Base-by-base conservation (phyloP, 2,329 filamentous ascomycete species). In the Penicillium sp. region DNA sequence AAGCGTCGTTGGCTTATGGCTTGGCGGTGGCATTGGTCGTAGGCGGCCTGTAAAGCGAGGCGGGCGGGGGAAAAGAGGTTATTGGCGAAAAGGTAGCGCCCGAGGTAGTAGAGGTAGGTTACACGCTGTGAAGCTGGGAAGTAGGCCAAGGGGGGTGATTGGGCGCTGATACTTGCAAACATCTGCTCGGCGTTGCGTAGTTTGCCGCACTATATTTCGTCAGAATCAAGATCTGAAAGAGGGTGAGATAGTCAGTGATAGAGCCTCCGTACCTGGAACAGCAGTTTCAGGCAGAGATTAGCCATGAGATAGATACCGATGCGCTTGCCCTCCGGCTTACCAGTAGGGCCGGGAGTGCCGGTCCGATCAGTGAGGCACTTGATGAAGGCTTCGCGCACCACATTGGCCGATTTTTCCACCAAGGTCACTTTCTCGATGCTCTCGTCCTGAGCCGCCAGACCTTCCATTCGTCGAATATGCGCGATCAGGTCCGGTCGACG, bases 71-170 rank as follows among this genome's bases (percentile, higher is more conserved):
- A 81, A 68, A 88, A 95, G 64, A 95, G 84, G 57, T 83, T 85
- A 66, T 88, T 90, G 55, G 87, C 82, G 66, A 95, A 88, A 63
- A 90, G 82, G 70, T 91, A 96, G 51, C 89, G 84, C 17, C 91
- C 91, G 6, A 97, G 83, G 65, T 95, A 95, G 72, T 95, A 96
- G 13, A 97, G 82, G 61, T 90, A 97, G 3, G 89, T 95, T 44
- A 95, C 88, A 43, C 89, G 82, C 65, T 97, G 87, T 6, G 85
- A 80, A 21, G 87, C 88, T 2, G 90, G 88, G 63, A 94, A 97
- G 45, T 87, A 79, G 1, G 80, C 77, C 12, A 97, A 72, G 0
- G 88, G 87, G 1, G 89, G 89, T 0, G 87, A 90, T 57, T 87
- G 85, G 49, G 86, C 83, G 43, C 83, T 84, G 56, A 96, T 91